Percentiles rank a stretch among this genome's conserved stretches.
These are phyloP conservation scores for Ganoderma meredithae DNA, from an alignment of 1,284 basidiomycete genomes.

Conservation along the genomic window DNA sequence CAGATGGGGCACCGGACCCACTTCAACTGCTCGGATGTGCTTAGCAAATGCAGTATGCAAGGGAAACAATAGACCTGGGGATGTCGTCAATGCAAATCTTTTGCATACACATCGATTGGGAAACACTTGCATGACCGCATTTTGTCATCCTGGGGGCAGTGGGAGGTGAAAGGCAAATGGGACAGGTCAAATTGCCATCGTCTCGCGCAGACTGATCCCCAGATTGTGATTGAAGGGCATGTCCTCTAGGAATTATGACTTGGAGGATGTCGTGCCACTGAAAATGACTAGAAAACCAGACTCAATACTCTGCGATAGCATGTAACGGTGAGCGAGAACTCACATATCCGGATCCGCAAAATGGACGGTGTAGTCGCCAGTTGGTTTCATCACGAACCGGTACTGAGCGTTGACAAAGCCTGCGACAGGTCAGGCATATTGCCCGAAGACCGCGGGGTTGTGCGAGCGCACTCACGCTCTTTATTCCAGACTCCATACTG, in stretches of 20 bases:
- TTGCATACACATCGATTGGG: not conserved
- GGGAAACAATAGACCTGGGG: constrained; percentile 88
- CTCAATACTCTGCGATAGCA: constrained; percentile 28
- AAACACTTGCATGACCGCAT: constrained; percentile 88
- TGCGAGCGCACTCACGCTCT: constrained; percentile 72
- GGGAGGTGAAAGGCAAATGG: constrained; percentile 94
- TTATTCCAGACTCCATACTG: constrained; percentile 81
- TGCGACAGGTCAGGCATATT: constrained; percentile 40
- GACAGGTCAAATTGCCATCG: constrained; percentile 82
- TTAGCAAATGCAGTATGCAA: constrained; percentile 93
- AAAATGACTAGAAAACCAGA: constrained; percentile 68
- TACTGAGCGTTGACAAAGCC: constrained; percentile 95
- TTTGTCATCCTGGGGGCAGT: constrained; percentile 96
- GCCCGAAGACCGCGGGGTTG: not conserved
- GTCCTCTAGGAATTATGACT: constrained; percentile 86
- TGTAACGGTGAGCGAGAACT: constrained; percentile 41
- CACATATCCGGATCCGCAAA: constrained; percentile 96
- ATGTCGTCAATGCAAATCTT: constrained; percentile 22
- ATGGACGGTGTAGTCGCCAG: constrained; percentile 92
- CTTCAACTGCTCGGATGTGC: constrained; percentile 80
- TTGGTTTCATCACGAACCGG: constrained; percentile 92
- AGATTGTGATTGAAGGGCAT: constrained; percentile 57
- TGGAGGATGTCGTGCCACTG: constrained; percentile 98
- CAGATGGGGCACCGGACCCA: constrained; percentile 96
- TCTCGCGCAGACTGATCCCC: constrained; percentile 47